phyloP scores from a whole-genome alignment of 2,329 filamentous ascomycete species.

The Aspergillus sp. region DNA sequence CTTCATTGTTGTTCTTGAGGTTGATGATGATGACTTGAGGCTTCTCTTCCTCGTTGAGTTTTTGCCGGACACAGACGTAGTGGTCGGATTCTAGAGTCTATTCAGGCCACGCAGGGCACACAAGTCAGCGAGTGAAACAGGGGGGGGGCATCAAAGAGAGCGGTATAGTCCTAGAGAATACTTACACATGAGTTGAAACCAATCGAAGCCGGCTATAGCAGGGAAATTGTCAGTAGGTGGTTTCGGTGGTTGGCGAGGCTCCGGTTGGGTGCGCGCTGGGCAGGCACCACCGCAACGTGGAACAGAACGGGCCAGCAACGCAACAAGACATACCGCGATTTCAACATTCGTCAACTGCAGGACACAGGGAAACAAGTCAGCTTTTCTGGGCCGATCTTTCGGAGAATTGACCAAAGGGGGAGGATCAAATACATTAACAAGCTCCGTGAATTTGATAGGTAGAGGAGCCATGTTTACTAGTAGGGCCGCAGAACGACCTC shows the following conservation, averaged over 20 bases:
- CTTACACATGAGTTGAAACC: conserved; percentile 85
- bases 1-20: conserved; percentile 95
- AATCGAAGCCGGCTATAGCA: conserved; percentile 65
- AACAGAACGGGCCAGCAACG: conserved; percentile 4
- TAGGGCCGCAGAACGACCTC: conserved; percentile 43
- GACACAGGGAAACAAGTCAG: conserved; percentile 34
- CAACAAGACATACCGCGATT: conserved; percentile 51
- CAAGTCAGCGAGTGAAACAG: conserved; percentile 16
- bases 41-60: conserved; percentile 77
- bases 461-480: conserved; percentile 60
- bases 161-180: conserved; percentile 20
- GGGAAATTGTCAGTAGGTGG: conserved; percentile 27
- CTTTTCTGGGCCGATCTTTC: not conserved
- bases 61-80: conserved; percentile 95
- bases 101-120: conserved; percentile 16
- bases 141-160: not conserved
- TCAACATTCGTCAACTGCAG: conserved; percentile 53
- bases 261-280: conserved; percentile 6
- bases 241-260: conserved; percentile 1
- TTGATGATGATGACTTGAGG: conserved; percentile 97
- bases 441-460: conserved; percentile 91
- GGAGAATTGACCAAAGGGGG: conserved; percentile 27
- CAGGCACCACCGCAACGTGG: conserved; percentile 13
- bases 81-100: conserved; percentile 97
- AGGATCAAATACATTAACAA: conserved; percentile 66